These are phyloP conservation scores for Fusarium brevicatenulatum DNA, from an alignment of 2,329 filamentous ascomycete genomes.

Conservation along the genomic window DNA sequence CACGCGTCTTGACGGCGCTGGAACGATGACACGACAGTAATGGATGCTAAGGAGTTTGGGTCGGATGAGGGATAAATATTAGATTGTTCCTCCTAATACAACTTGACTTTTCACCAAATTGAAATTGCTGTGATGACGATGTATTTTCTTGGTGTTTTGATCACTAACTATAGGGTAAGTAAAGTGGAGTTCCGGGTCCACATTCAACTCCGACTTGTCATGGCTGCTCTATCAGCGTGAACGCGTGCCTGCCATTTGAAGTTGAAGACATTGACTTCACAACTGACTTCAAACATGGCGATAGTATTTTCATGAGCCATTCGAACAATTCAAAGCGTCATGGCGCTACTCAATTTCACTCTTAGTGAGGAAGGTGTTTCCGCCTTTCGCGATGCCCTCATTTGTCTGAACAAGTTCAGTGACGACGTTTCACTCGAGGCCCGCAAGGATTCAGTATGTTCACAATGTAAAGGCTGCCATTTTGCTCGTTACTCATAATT, in stretches of 20 bases:
- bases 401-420: conserved; percentile 82
- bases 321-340: background rate
- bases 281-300: background rate
- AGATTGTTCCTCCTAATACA: conserved; percentile 11
- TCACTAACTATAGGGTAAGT: conserved; percentile 16
- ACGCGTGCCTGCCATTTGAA: background rate
- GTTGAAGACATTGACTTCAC: background rate
- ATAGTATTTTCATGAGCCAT: background rate
- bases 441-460: conserved; percentile 69
- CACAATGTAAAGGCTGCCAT: background rate
- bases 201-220: background rate
- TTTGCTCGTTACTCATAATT: background rate
- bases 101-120: background rate
- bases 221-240: background rate
- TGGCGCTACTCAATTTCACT: conserved; percentile 77
- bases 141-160: background rate
- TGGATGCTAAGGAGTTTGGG: conserved; percentile 20
- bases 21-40: conserved; percentile 21
- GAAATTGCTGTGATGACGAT: background rate
- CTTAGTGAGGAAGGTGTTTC: conserved; percentile 77
- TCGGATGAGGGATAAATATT: background rate
- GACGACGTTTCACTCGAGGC: conserved; percentile 82
- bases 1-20: background rate
- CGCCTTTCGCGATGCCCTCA: conserved; percentile 76
- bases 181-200: background rate